Evolutionary conservation across 2,329 filamentous ascomycete species (phyloP).

Genomic region (Trichoderma semiorbis): DNA sequence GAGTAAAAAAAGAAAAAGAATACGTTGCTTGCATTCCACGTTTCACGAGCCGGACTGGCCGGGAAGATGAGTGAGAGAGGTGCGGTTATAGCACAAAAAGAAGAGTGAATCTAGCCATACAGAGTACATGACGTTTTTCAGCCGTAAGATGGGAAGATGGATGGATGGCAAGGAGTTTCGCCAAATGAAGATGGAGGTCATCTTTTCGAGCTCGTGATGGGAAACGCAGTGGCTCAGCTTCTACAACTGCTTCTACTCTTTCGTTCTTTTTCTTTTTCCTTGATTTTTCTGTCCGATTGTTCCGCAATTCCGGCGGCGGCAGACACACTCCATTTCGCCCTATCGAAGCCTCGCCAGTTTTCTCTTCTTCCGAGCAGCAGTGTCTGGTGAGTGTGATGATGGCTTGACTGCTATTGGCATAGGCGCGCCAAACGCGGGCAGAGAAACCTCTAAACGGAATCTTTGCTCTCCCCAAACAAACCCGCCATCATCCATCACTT

Average conservation of each 20-base stretch:
- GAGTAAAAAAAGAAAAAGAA: not conserved
- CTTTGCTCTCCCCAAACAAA: not conserved
- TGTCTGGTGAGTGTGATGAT: not conserved
- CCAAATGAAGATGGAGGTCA: not conserved
- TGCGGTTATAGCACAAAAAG: not conserved
- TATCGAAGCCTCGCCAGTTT: not conserved
- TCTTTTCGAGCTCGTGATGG: not conserved
- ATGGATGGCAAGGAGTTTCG: not conserved
- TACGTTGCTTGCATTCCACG: not conserved
- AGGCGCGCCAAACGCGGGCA: constrained; percentile 14
- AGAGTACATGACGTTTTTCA: not conserved
- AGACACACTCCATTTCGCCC: not conserved
- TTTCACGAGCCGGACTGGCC: not conserved
- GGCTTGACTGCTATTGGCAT: not conserved
- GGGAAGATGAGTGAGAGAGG: not conserved
- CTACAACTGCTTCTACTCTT: not conserved
- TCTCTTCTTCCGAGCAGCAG: too few species aligned
- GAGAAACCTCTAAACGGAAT: not conserved
- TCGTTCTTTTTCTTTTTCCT: not conserved
- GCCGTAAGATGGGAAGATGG: not conserved
- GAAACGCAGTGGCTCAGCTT: not conserved
- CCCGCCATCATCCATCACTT: not conserved
- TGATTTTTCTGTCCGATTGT: not conserved
- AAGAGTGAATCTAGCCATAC: not conserved
- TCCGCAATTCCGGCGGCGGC: not conserved